Base-by-base conservation (phyloP, 176 grass and related monocot species). In the Elaeis guineensis region DNA sequence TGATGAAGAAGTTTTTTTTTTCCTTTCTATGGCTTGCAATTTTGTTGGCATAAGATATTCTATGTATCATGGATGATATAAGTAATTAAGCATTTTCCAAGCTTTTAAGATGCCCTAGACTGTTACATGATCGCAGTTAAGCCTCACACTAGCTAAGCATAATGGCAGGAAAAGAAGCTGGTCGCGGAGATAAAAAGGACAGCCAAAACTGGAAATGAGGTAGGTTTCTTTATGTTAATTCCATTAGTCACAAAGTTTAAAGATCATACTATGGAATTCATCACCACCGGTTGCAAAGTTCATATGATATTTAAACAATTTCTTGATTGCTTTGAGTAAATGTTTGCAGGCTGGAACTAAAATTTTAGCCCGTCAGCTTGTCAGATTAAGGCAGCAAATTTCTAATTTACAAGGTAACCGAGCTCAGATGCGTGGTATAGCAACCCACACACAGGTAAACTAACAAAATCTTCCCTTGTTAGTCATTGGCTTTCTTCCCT, bases 201-300 rank as follows among this genome's bases (percentile, higher is more conserved):
- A 73, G 93, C 93, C 62, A 98, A 78, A 98, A 85, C 75, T 92
- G 87, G 93, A 76, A 98, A 98, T 76, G 84, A 98, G 78, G 93
- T 89, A 26, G 64, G 17, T 73, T 48, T 55, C 70, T 44, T 79
- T 21, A 35, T 70, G 59, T 72, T 78, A 59, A 57, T 75, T 73
- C 61, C 20, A 12, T 21, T 30, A 55, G 35, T 44, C 11, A 14
- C 35, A 44, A 12, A 44, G 35, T 44, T 44, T 44, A 14, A 14
- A 14, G 9, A 9, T 44, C 11, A 44, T 44, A 14, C 9, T 14
- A 44, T 44, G 2, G 35, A 44, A 44, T 44, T 39, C 35, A 44
- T 44, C 7, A 44, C 35, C 35, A 3, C 35, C 35, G 14, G 2
- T 44, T 44, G 9, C 35, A 44, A 44, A 44, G 35, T 44, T 44